Base-by-base conservation (phyloP, 257 asterid genomes). In the Nyctanthes arbortristis region DNA sequence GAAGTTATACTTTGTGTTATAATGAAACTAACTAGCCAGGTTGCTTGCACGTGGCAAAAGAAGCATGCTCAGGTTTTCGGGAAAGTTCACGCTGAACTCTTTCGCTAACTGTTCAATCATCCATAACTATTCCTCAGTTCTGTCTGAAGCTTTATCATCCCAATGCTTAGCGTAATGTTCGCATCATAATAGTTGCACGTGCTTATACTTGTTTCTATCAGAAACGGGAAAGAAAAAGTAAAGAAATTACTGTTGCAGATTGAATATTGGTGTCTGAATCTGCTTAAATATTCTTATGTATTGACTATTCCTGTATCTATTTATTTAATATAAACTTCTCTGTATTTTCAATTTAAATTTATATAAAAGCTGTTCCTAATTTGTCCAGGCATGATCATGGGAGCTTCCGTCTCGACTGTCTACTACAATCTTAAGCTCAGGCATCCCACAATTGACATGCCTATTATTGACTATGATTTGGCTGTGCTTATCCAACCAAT, bases 351-450 rank as follows among this genome's bases (percentile, higher is more conserved):
- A 1, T n/a, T n/a, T n/a, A 24, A n/a, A n/a, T 29, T 67, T 45
- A n/a, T 66, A 49, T 29, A 4, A 56, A 34, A 62, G 16, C 31
- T 16, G 56, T 75, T 71, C 61, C 66, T 75, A 65, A 62, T 32
- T 72, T 75, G 31, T 54, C n/a, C 89, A 94, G 99, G 97, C 84
- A 94, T 94, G 99, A 94, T 94, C 79, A 94, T 91, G 99, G 99
- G 99, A 59, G 97, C 90, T 68, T 80, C 99, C 10, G 87, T 59
- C 66, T 91, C 99, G 5, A 89, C 97, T 34, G 99, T 94, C 61
- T 91, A 94, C 81, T 94, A 88, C 78, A 94, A 94, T 75, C 95
- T 94, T 69, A 88, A 72, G 80, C 92, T 91, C 78, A 80, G 90
- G 67, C 99, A 94, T 86, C 99, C 99, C 1, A 91, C 97, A 7